phyloP scores from a whole-genome alignment of 345 rosid species.

The Gossypium bickii region DNA sequence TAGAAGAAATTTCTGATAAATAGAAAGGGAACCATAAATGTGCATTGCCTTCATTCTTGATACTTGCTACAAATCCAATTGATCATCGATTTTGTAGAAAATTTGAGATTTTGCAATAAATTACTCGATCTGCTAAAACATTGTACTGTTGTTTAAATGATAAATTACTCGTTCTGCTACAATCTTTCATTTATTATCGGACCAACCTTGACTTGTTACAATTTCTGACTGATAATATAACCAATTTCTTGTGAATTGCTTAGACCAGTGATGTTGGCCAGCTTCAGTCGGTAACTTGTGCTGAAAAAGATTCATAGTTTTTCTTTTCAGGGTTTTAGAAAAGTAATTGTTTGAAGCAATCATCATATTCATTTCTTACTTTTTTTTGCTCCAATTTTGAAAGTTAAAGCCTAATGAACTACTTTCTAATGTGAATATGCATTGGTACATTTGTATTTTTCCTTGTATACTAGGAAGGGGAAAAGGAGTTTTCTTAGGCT shows the following conservation, averaged over 20 bases:
- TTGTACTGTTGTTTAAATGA: not conserved
- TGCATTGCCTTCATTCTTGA: not conserved
- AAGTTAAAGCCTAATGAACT: not conserved
- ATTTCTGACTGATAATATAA: not conserved
- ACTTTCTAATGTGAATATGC: not conserved
- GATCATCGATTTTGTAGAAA: not conserved
- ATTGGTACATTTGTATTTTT: not conserved
- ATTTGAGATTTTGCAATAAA: not conserved
- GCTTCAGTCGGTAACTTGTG: not conserved
- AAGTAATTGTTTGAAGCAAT: not conserved
- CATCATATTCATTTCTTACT: not conserved
- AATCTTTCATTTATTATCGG: not conserved
- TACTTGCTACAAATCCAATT: not conserved
- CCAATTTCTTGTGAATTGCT: not conserved
- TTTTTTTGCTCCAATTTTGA: not conserved
- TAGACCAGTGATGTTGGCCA: not conserved
- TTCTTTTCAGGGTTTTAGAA: not conserved
- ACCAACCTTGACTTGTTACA: not conserved
- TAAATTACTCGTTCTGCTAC: not conserved
- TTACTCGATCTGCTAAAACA: not conserved
- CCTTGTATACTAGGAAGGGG: slow-evolving; percentile 55
- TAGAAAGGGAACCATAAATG: too few relatives aligned
- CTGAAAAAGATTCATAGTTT: not conserved
- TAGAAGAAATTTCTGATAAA: not conserved
- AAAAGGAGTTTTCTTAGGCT: slow-evolving; percentile 55